Evolutionary conservation across 1,139 yeast genomes (phyloP).

Genomic region (Magnusiomyces starmeri): DNA sequence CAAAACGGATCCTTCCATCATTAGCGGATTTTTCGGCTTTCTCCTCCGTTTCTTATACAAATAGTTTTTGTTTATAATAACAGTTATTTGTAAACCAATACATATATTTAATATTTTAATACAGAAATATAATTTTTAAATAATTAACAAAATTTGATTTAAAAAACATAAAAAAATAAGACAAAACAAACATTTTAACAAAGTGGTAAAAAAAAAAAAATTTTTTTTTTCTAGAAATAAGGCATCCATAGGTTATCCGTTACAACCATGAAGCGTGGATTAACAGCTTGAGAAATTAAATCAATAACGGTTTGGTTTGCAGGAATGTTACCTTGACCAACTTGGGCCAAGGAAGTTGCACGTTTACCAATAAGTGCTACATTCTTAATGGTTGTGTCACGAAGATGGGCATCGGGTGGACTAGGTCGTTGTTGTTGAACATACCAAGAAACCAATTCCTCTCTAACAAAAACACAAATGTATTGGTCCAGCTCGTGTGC

Average conservation of each 20-base stretch:
- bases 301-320: slow-evolving; percentile 93
- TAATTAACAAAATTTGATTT: not conserved
- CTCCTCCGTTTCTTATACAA: not conserved
- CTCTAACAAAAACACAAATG: slow-evolving; percentile 85
- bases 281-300: slow-evolving; percentile 89
- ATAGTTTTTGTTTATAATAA: not conserved
- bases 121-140: not conserved
- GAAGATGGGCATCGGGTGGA: slow-evolving; percentile 69
- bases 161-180: not conserved
- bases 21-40: slow-evolving; percentile 4
- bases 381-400: slow-evolving; percentile 82
- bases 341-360: slow-evolving; percentile 59
- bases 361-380: slow-evolving; percentile 77
- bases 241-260: slow-evolving; percentile 97
- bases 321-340: slow-evolving; percentile 64
- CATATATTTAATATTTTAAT: not conserved
- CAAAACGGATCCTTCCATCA: not conserved
- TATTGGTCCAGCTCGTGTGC: slow-evolving; percentile 73
- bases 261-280: slow-evolving; percentile 87
- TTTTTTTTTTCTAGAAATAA: slow-evolving; percentile 66
- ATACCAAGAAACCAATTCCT: slow-evolving; percentile 92
- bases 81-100: not conserved
- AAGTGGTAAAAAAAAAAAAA: slow-evolving; percentile 10
- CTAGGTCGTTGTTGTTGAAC: slow-evolving; percentile 62
- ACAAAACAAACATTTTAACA: not conserved